Conservation (phyloP, 345 rosid species). For the Eucalyptus albens region DNA sequence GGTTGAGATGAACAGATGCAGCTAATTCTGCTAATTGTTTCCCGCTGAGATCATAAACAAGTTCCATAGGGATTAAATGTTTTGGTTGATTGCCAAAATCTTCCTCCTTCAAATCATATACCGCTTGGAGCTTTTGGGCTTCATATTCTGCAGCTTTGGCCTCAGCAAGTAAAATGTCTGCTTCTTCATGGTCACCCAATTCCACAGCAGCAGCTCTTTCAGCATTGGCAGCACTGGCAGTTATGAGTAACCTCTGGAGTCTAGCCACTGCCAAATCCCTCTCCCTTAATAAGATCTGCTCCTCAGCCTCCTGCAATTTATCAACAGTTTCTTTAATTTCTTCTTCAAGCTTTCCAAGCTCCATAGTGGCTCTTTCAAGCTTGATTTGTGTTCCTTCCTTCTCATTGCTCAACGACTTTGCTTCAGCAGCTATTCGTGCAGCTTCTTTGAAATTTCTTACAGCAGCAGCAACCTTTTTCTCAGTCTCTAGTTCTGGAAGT, state of each 20-base stretch:
- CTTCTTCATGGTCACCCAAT: slow-evolving; percentile 64
- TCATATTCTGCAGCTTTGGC: slow-evolving; percentile 70
- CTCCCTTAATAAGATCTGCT: slow-evolving; percentile 48
- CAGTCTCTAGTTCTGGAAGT: slow-evolving; percentile 77
- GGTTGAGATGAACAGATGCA: slow-evolving; percentile 17
- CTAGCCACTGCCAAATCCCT: slow-evolving; percentile 64
- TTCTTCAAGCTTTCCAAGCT: slow-evolving; percentile 45
- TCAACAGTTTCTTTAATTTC: slow-evolving; percentile 44
- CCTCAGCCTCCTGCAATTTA: slow-evolving; percentile 52
- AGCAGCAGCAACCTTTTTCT: slow-evolving; percentile 82
- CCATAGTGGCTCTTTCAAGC: slow-evolving; percentile 32
- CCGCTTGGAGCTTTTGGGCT: slow-evolving; percentile 46
- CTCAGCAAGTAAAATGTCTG: slow-evolving; percentile 58
- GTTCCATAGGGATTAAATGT: slow-evolving; percentile 66
- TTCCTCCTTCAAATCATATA: slow-evolving; percentile 44
- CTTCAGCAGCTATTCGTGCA: slow-evolving; percentile 81
- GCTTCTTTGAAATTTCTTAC: slow-evolving; percentile 95
- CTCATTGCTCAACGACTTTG: slow-evolving; percentile 62
- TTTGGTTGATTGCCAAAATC: slow-evolving; percentile 30
- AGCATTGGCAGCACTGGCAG: slow-evolving; percentile 53
- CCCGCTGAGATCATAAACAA: slow-evolving; percentile 44
- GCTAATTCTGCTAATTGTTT: slow-evolving; percentile 54
- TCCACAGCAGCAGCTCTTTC: slow-evolving; percentile 78
- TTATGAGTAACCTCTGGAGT: slow-evolving; percentile 53
- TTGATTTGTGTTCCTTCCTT: slow-evolving; percentile 47